Evolutionary conservation across 2,329 filamentous ascomycete species (phyloP).

Genomic region (Colletotrichum limetticola): DNA sequence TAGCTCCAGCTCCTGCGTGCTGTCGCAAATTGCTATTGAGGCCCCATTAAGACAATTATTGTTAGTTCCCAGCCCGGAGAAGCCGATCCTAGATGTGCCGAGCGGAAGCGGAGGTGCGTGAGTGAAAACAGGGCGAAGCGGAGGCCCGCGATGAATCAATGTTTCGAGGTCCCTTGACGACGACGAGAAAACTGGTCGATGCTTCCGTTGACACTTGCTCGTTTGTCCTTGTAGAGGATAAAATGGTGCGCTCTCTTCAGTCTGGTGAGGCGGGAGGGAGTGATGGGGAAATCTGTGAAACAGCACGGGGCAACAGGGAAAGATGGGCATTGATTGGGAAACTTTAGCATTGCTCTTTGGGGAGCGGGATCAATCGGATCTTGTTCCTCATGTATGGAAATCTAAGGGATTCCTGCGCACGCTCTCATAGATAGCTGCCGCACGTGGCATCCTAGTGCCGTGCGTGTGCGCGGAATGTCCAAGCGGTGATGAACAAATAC

Average conservation of each 20-base stretch:
- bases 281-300: conserved; percentile 6
- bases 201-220: neutral
- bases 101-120: neutral
- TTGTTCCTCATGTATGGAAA: neutral
- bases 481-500: conserved; percentile 8
- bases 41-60: conserved; percentile 14
- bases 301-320: neutral
- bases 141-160: neutral
- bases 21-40: conserved; percentile 9
- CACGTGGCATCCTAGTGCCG: conserved; percentile 10
- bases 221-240: neutral
- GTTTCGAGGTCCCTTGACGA: conserved; percentile 9
- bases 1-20: conserved; percentile 8
- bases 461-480: conserved; percentile 4
- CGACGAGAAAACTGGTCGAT: neutral
- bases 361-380: neutral
- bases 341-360: neutral
- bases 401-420: neutral
- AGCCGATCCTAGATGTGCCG: neutral
- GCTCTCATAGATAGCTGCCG: neutral
- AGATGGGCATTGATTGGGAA: neutral
- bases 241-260: neutral
- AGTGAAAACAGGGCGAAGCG: neutral
- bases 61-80: neutral
- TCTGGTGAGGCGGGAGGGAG: neutral